These are phyloP conservation scores for Russula emetica DNA, from an alignment of 768 basidiomycete genomes.

Conservation along the genomic window DNA sequence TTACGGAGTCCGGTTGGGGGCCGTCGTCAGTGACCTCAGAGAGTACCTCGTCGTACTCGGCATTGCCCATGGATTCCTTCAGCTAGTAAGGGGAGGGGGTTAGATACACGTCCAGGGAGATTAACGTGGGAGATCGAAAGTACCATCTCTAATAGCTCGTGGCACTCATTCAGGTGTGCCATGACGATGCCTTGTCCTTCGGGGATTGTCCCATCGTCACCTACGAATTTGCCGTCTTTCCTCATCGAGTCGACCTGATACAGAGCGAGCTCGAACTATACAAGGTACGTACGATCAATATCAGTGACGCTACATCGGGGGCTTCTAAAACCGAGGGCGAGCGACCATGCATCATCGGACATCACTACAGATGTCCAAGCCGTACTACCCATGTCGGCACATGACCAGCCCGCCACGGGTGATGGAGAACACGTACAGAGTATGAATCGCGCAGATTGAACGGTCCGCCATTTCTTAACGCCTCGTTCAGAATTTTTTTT, in stretches of 20 bases:
- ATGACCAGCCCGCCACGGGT: neutral
- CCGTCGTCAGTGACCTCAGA: constrained; percentile 30
- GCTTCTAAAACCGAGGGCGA: neutral
- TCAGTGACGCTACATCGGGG: constrained; percentile 1
- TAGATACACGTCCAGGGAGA: neutral
- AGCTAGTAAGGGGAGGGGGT: constrained; percentile 41
- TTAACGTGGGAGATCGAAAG: neutral
- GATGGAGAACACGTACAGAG: no score
- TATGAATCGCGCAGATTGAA: no score
- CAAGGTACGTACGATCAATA: neutral
- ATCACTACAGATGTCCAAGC: constrained; percentile 13
- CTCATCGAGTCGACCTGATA: constrained; percentile 94
- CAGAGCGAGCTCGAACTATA: constrained; percentile 85
- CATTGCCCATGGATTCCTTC: constrained; percentile 73
- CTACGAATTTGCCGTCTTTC: constrained; percentile 90
- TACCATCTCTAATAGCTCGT: constrained; percentile 94
- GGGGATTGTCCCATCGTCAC: constrained; percentile 81
- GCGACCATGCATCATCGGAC: constrained; percentile 3
- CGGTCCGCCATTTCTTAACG: no score
- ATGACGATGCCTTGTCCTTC: constrained; percentile 96
- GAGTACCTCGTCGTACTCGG: constrained; percentile 31
- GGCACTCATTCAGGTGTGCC: constrained; percentile 94
- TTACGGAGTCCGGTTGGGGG: neutral
- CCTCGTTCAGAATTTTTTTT: no score
- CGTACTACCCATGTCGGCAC: neutral